Percentiles rank a stretch among this genome's conserved stretches.
Evolutionary conservation across 2,329 filamentous ascomycete species (phyloP).

Genomic region (Davidsoniella neocaledoniae): DNA sequence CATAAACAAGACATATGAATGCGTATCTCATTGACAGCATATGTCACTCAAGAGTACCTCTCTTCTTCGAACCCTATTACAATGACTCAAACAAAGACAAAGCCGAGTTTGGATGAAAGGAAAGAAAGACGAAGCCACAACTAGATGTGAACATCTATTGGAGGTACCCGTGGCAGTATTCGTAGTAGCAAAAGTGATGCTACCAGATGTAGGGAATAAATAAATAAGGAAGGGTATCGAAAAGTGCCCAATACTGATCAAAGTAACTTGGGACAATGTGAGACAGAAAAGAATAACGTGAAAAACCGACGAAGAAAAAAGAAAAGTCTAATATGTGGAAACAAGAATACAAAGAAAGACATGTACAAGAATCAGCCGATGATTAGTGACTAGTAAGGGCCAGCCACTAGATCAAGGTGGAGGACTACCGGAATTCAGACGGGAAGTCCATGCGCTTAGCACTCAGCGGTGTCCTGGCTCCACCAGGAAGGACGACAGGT

Average conservation of each 20-base stretch:
- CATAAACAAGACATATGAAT: neutral
- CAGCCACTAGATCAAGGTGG: neutral
- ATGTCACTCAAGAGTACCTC: no score
- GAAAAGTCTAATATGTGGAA: constrained; percentile 1
- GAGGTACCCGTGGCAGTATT: no score
- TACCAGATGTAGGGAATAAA: neutral
- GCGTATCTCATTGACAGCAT: no score
- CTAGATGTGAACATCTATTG: no score
- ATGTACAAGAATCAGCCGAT: neutral
- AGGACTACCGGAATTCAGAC: constrained; percentile 9
- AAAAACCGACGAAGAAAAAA: constrained; percentile 7
- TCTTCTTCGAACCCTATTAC: no score
- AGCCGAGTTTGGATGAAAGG: no score
- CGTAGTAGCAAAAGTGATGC: neutral
- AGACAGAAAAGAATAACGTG: constrained; percentile 4
- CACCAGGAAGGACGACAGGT: constrained; percentile 50
- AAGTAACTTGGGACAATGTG: neutral
- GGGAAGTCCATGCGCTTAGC: constrained; percentile 11
- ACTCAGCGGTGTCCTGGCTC: constrained; percentile 19
- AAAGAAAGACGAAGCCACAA: no score
- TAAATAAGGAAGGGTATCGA: constrained; percentile 12
- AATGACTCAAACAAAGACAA: no score
- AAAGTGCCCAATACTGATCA: constrained; percentile 7
- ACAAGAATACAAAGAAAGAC: constrained; percentile 6
- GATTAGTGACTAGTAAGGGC: neutral